These are phyloP conservation scores for Picochlorum sp. DNA, from an alignment of 139 green algal genomes.

Conservation along the genomic window DNA sequence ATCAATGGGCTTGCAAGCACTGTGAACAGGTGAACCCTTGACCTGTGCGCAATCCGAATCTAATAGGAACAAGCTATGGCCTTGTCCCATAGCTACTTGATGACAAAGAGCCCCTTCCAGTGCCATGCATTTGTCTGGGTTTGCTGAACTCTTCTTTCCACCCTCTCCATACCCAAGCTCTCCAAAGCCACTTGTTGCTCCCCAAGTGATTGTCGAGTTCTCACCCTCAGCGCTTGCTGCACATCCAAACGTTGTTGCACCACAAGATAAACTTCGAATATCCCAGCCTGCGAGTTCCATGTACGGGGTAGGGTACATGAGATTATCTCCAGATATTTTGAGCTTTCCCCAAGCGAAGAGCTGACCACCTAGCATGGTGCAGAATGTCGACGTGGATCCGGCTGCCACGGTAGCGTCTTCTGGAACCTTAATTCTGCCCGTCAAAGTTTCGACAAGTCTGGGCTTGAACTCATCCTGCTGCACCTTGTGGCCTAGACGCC, in stretches of 20 bases:
- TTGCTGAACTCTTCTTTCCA: constrained; percentile 82
- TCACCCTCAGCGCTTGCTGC: constrained; percentile 47
- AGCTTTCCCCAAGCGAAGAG: constrained; percentile 88
- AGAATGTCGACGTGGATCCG: constrained; percentile 50
- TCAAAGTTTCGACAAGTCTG: constrained; percentile 56
- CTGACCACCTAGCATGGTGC: constrained; percentile 57
- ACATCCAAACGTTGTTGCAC: constrained; percentile 60
- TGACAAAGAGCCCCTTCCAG: constrained; percentile 41
- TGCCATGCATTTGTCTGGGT: constrained; percentile 68
- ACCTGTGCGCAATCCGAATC: constrained; percentile 22
- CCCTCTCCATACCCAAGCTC: constrained; percentile 82
- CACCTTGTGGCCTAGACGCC: constrained; percentile 78
- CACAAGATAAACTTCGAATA: constrained; percentile 63
- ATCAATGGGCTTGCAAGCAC: constrained; percentile 6
- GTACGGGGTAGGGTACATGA: constrained; percentile 74
- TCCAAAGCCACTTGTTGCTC: constrained; percentile 53
- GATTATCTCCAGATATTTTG: constrained; percentile 74
- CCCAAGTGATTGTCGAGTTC: constrained; percentile 67
- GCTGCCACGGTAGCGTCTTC: constrained; percentile 23
- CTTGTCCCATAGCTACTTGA: constrained; percentile 61
- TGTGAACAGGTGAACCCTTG: constrained; percentile 21
- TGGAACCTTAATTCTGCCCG: constrained; percentile 29
- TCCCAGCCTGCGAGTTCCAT: constrained; percentile 79
- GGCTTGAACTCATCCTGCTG: constrained; percentile 76
- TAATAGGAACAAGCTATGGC: constrained; percentile 73